A percentile compares a stretch with the other conserved stretches of the same genome.
These are phyloP conservation scores for Toxoplasma gondii DNA, from an alignment of 169 alveolate species.

Conservation along the genomic window DNA sequence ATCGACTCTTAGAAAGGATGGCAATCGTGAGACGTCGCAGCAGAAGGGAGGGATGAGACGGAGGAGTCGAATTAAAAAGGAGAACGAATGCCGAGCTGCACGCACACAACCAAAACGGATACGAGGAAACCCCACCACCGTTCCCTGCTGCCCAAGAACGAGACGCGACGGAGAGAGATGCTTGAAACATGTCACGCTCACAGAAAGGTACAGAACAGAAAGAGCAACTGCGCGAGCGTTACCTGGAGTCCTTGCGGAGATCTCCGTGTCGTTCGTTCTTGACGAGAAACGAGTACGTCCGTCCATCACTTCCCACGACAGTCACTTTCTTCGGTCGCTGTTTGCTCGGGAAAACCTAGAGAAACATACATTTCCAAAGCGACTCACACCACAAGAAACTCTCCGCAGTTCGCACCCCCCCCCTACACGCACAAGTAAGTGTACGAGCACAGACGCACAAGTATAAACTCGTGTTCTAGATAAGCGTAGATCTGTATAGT, in stretches of 20 bases:
- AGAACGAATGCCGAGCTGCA: too few relatives aligned
- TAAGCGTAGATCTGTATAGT: too few relatives aligned
- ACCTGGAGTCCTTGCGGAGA: constrained; percentile 88
- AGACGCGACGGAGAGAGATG: not conserved
- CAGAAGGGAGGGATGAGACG: too few relatives aligned
- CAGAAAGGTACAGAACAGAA: not conserved
- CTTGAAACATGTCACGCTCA: not conserved
- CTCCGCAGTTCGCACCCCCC: too few relatives aligned
- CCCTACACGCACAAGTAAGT: not conserved
- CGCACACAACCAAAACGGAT: too few relatives aligned
- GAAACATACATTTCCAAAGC: not conserved
- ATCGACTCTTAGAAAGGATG: not conserved
- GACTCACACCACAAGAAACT: not conserved
- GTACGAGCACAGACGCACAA: not conserved
- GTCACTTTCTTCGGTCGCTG: constrained; percentile 93
- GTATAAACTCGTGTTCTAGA: too few relatives aligned
- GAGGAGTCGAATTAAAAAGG: too few relatives aligned
- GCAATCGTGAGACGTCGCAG: too few relatives aligned
- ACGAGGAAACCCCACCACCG: too few relatives aligned
- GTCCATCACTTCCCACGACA: constrained; percentile 90
- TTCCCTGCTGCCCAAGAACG: too few relatives aligned
- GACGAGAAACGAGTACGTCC: constrained; percentile 85
- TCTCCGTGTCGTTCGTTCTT: constrained; percentile 91
- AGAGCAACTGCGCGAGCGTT: not conserved
- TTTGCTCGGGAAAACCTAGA: constrained; percentile 74